Conservation (phyloP, 1,284 basidiomycete species). For the Phaffia rhodozyma region DNA sequence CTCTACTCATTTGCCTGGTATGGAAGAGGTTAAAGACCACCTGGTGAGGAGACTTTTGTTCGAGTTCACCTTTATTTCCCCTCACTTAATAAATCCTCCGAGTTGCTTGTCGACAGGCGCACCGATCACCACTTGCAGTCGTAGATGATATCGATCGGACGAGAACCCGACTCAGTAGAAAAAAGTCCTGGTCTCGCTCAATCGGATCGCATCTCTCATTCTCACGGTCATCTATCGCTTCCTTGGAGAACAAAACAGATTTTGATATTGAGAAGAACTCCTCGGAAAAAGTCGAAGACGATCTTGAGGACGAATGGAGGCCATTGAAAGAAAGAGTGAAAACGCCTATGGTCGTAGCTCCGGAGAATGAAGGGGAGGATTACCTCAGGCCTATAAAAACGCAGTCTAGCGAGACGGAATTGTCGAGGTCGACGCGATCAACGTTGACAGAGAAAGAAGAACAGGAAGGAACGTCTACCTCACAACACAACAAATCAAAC, state of each 20-base stretch:
- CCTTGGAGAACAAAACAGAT: background rate
- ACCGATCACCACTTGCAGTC: slow-evolving; percentile 60
- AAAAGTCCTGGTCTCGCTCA: slow-evolving; percentile 41
- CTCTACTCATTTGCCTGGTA: slow-evolving; percentile 44
- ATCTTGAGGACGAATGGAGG: slow-evolving; percentile 34
- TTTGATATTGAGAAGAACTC: slow-evolving; percentile 16
- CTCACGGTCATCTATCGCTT: background rate
- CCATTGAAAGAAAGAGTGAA: slow-evolving; percentile 35
- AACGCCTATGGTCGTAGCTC: slow-evolving; percentile 27
- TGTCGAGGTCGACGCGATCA: too few relatives aligned
- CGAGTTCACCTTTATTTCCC: background rate
- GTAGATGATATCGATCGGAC: slow-evolving; percentile 49
- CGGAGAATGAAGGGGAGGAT: slow-evolving; percentile 15
- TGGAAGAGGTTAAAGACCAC: slow-evolving; percentile 77
- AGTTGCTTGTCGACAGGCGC: slow-evolving; percentile 4
- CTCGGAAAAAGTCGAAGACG: slow-evolving; percentile 23
- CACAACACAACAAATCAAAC: slow-evolving; percentile 9
- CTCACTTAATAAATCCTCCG: background rate
- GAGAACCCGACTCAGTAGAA: slow-evolving; percentile 22
- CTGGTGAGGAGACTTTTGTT: slow-evolving; percentile 30
- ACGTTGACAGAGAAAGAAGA: background rate
- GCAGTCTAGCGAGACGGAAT: too few relatives aligned
- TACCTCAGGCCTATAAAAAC: background rate
- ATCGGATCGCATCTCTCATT: slow-evolving; percentile 28
- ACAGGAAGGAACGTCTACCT: background rate